Evolutionary conservation across 2,329 filamentous ascomycete genomes (phyloP).

Genomic region (Elsinoe fawcettii): DNA sequence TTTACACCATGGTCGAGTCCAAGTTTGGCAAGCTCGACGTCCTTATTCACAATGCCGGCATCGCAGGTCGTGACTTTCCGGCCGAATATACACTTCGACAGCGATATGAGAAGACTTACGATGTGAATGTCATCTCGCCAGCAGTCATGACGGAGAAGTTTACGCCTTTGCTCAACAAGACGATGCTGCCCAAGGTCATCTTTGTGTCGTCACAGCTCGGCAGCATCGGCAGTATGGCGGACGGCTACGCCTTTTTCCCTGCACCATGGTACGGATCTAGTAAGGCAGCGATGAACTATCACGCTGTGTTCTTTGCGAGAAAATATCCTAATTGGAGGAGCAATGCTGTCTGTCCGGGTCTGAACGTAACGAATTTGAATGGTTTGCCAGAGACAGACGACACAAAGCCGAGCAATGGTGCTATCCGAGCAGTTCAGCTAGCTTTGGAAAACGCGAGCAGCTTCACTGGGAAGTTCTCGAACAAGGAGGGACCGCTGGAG

Average conservation of each 20-base stretch:
- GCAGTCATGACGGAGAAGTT: conserved; percentile 7
- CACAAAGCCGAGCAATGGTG: conserved; percentile 1
- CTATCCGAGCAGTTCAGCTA: not conserved
- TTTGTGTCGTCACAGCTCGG: conserved; percentile 20
- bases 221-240: conserved; percentile 28
- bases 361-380: conserved; percentile 14
- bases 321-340: conserved; percentile 12
- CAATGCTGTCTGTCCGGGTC: conserved; percentile 15
- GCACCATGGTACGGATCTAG: conserved; percentile 24
- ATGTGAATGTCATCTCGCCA: conserved; percentile 18
- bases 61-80: conserved; percentile 16
- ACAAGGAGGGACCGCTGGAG: not conserved
- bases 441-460: not conserved
- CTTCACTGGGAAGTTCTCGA: not conserved
- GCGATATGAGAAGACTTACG: conserved; percentile 16
- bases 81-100: conserved; percentile 13
- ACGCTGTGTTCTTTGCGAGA: conserved; percentile 6
- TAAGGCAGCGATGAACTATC: conserved; percentile 39
- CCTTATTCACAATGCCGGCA: conserved; percentile 20
- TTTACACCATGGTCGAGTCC: not conserved
- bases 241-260: conserved; percentile 37
- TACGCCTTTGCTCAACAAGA: conserved; percentile 7
- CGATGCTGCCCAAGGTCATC: conserved; percentile 2
- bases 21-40: conserved; percentile 17
- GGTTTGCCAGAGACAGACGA: not conserved